Evolutionary conservation across 352 stramenopile species (phyloP), one percentile per base, ranked within the genome.

Genomic region (Pythium brassicae): DNA sequence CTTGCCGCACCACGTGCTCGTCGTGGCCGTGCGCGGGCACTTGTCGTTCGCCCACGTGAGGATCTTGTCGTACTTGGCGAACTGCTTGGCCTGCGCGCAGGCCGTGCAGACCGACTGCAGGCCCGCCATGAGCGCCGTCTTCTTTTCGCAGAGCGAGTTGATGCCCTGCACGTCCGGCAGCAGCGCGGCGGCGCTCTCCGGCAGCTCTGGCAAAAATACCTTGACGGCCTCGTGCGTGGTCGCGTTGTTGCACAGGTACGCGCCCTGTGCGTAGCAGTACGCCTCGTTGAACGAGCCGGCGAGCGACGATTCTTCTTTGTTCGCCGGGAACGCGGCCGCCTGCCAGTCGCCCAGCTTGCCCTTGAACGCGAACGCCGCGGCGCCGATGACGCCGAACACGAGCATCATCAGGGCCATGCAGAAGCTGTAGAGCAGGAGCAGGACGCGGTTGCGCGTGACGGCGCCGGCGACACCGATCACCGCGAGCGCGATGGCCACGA

Each of bases 231-330:
- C 74, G 34, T 69, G 55, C 1, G 78, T 69, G n/a, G 69, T 86
- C 27, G 82, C 82, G 37, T 84, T 81, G 65, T 92, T 95, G 65
- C 85, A 95, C 48, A 84, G 87, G 60, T 87, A 91, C 44, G 84
- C 85, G 25, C 82, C 83, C 45, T 93, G 81, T 0, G 81, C 80
- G 57, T 89, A 95, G 69, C 85, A 95, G 61, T 95, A 95, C 48
- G 83, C 69, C 51, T 92, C 64, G 50, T 92, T 92, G 43, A 95
- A 92, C 15, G 77, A 84, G 42, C 62, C 59, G 1, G 75, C 78
- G 57, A 95, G 65, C n/a, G 74, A 68, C 27, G 59, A 72, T 66
- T 95, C 85, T 17, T 70, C 59, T 2, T 71, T 53, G 0, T 71
- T 67, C 9, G 72, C 81, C 3, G 83, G 85, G 66, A 86, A 95